phyloP scores from a whole-genome alignment of 331 rosid genomes.

The Malus hybrid region DNA sequence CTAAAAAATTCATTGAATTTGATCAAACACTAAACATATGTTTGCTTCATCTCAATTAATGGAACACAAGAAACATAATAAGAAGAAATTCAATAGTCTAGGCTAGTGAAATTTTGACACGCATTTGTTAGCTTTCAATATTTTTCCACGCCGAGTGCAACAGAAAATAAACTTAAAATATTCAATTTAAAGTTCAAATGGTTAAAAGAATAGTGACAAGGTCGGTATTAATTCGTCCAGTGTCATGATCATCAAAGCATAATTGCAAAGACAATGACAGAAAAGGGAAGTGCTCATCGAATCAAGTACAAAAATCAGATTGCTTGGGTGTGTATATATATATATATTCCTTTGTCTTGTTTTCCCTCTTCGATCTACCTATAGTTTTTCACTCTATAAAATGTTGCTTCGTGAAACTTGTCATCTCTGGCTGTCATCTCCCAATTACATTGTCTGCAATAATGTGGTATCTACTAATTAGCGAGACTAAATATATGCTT shows the following conservation, averaged over 20 bases:
- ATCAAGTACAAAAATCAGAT: conserved; percentile 5
- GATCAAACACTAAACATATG: background rate
- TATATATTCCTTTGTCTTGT: background rate
- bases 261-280: background rate
- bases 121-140: background rate
- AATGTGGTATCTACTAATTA: background rate
- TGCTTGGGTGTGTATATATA: background rate
- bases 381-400: background rate
- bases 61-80: background rate
- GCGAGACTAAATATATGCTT: background rate
- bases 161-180: too few relatives aligned
- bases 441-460: background rate
- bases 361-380: background rate
- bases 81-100: background rate
- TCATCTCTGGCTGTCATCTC: background rate
- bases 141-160: background rate
- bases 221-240: background rate
- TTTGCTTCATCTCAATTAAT: background rate
- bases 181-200: background rate
- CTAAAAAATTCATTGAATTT: background rate
- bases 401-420: background rate
- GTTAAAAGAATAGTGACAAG: background rate
- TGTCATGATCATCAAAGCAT: background rate
- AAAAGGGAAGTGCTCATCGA: background rate
- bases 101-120: background rate